Evolutionary conservation across 2,329 filamentous ascomycete genomes (phyloP).

Genomic region (Calonectria leucothoes): DNA sequence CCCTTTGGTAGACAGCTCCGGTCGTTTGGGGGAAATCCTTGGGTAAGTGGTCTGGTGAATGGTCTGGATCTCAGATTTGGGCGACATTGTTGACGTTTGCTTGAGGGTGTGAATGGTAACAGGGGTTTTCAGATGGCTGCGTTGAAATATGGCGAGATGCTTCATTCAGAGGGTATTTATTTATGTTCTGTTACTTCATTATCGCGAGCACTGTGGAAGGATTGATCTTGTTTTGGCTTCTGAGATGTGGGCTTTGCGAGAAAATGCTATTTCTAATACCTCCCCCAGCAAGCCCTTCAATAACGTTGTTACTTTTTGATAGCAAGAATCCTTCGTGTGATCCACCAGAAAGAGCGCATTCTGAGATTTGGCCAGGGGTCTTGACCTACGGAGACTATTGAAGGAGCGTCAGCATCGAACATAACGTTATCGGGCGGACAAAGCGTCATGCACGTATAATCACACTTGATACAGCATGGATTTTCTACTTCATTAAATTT

Average conservation of each 20-base stretch:
- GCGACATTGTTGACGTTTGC: conserved; percentile 21
- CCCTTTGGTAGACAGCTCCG: conserved; percentile 51
- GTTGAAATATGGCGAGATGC: not conserved
- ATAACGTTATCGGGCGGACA: not conserved
- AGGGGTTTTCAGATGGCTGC: not conserved
- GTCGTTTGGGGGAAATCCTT: conserved; percentile 46
- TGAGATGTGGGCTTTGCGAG: not conserved
- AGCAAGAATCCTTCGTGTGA: not conserved
- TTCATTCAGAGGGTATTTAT: not conserved
- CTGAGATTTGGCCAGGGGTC: not conserved
- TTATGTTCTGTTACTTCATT: not conserved
- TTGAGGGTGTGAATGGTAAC: not conserved
- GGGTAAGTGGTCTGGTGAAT: conserved; percentile 42
- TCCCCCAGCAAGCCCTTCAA: not conserved
- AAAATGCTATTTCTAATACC: not conserved
- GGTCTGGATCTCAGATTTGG: conserved; percentile 16
- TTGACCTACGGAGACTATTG: not conserved
- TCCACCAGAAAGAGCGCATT: not conserved
- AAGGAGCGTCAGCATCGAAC: not conserved
- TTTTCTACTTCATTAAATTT: not conserved
- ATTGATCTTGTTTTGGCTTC: not conserved
- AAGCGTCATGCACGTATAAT: not conserved
- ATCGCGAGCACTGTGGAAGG: not conserved
- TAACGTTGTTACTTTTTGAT: not conserved
- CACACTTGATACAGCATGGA: not conserved